Conservation (phyloP, 129 eudicot genomes). For the Pseudognaphalium luteoalbum region DNA sequence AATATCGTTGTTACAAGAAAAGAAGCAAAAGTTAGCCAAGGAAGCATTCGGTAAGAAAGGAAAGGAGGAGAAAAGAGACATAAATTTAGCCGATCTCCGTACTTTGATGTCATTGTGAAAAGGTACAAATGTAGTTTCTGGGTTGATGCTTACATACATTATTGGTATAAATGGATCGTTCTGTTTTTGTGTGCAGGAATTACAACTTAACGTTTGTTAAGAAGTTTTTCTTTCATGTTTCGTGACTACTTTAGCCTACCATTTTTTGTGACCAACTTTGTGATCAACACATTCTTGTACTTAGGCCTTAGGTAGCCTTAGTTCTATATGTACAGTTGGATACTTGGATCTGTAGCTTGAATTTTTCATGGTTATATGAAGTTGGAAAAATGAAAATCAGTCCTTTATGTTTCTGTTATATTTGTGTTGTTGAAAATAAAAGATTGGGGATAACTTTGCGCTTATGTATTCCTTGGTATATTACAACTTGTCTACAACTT, state of each 20-base stretch:
- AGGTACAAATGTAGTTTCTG: not conserved
- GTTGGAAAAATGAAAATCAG: not conserved
- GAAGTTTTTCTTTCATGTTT: too few species aligned
- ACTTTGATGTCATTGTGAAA: constrained; percentile 64
- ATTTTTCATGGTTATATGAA: not conserved
- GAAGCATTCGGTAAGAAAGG: constrained; percentile 68
- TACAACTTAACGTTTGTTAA: too few species aligned
- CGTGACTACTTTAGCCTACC: too few species aligned
- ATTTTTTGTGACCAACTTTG: too few species aligned
- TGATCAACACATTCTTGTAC: too few species aligned
- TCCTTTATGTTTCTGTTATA: not conserved
- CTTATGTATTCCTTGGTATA: not conserved
- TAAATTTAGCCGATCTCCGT: constrained; percentile 58
- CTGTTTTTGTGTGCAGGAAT: not conserved
- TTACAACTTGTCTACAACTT: too few species aligned
- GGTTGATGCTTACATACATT: not conserved
- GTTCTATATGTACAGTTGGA: not conserved
- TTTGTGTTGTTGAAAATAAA: not conserved
- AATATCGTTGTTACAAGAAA: constrained; percentile 70
- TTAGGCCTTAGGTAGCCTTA: not conserved
- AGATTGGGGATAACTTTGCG: not conserved
- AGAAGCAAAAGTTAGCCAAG: constrained; percentile 57
- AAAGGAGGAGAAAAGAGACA: constrained; percentile 54
- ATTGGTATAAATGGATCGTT: not conserved
- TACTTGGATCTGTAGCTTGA: not conserved